Evolutionary conservation across 768 basidiomycete species (phyloP), one percentile per base, ranked within the genome.

Genomic region (Cyathus striatus): DNA sequence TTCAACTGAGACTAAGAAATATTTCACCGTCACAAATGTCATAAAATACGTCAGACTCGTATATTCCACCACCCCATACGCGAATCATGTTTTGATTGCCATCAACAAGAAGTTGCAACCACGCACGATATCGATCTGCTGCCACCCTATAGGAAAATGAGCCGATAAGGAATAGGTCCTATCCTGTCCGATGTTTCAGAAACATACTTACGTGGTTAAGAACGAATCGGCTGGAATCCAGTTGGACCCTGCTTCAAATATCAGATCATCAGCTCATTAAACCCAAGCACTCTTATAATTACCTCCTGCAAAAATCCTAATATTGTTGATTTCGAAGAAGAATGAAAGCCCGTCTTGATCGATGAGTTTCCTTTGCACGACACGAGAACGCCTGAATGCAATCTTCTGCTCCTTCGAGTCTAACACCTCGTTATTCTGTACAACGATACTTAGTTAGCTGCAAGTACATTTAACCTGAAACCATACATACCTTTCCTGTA

Each of bases 191-290:
- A 24, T 17, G 10, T 16, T 13, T n/a, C n/a, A n/a, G n/a, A n/a
- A n/a, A n/a, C n/a, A n/a, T n/a, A 61, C 77, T 33, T 47, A 88
- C 87, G 74, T 82, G 0, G 93, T 94, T 27, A 95, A 61, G 63
- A 96, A 91, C 1, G 83, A 89, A 60, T 97, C 93, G 0, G 86
- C 86, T 3, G 95, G 95, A 52, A 97, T 97, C 90, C 92, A 93
- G 60, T 93, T 93, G 1, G 86, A 87, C 36, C 91, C 83, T 81
- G 23, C 41, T 6, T 38, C 21, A 23, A 13, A 21, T 18, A 10
- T 34, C 3, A 9, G n/a, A n/a, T n/a, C n/a, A 40, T 14, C 14
- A 32, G 22, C 2, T 13, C 30, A 13, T 14, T 14, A 16, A 32
- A 43, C n/a, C 36, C 23, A 39, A 38, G 37, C 21, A 37, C 25